Conservation (phyloP, 2,329 filamentous ascomycete species). For the Rachicladosporium sp. region DNA sequence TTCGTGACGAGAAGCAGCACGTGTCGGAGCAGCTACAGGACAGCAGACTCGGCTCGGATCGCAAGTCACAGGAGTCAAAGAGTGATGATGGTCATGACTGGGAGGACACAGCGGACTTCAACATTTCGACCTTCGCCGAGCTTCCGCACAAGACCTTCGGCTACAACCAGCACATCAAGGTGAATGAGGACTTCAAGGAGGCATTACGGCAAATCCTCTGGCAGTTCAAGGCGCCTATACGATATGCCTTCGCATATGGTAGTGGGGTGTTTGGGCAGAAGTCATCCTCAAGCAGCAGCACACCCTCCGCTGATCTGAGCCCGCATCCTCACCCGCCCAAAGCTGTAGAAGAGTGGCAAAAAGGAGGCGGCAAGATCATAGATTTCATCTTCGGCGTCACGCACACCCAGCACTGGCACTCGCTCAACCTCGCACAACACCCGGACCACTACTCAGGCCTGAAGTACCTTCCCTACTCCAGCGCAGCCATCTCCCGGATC, state of each 20-base stretch:
- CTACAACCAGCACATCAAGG: slow-evolving; percentile 90
- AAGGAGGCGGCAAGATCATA: slow-evolving; percentile 87
- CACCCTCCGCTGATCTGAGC: slow-evolving; percentile 40
- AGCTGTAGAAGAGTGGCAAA: slow-evolving; percentile 72
- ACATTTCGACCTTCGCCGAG: slow-evolving; percentile 62
- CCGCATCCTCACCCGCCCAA: slow-evolving; percentile 73
- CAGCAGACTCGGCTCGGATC: no score
- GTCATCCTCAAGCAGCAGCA: slow-evolving; percentile 21
- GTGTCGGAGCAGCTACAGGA: no score
- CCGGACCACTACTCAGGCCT: slow-evolving; percentile 85
- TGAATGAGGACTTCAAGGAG: slow-evolving; percentile 92
- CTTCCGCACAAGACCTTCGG: slow-evolving; percentile 73
- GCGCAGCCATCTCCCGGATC: slow-evolving; percentile 68
- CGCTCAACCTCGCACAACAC: slow-evolving; percentile 77
- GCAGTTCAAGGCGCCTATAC: slow-evolving; percentile 84
- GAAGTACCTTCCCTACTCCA: slow-evolving; percentile 58
- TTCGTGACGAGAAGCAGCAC: no score
- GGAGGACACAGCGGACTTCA: slow-evolving; percentile 57
- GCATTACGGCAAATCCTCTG: slow-evolving; percentile 75
- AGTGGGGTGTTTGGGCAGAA: slow-evolving; percentile 86
- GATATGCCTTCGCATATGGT: slow-evolving; percentile 94
- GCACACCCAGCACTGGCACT: slow-evolving; percentile 94
- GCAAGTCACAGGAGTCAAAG: no score
- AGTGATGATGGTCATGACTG: slow-evolving; percentile 29
- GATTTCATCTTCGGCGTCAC: slow-evolving; percentile 97